Percentiles rank a stretch among this genome's conserved stretches.
Conservation (phyloP, 306 rosid genomes). For the Comarum palustre region DNA sequence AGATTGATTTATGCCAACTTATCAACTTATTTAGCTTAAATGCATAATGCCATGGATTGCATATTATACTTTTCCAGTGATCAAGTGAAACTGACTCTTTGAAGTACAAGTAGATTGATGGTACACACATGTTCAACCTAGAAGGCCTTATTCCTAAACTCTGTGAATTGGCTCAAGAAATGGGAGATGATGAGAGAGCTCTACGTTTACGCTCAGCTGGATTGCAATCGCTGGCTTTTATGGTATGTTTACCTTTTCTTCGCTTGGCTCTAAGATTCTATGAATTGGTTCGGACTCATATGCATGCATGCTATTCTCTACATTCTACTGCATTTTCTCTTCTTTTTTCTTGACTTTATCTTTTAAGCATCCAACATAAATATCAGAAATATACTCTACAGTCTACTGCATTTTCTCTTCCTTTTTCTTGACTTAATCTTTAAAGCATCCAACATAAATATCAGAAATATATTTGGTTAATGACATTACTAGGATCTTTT, state of each 20-base stretch:
- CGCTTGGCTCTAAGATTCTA: neutral
- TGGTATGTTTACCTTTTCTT: slow-evolving; percentile 49
- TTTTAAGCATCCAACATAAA: no score
- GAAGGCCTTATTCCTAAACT: slow-evolving; percentile 90
- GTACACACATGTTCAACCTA: slow-evolving; percentile 82
- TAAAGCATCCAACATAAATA: neutral
- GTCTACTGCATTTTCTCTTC: slow-evolving; percentile 12
- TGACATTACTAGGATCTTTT: neutral
- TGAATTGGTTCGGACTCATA: slow-evolving; percentile 9
- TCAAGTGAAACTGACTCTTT: slow-evolving; percentile 42
- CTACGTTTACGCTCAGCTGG: slow-evolving; percentile 70
- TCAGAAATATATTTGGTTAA: neutral
- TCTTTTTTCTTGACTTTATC: neutral
- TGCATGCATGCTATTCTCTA: slow-evolving; percentile 9
- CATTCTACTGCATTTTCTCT: slow-evolving; percentile 9
- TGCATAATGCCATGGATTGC: slow-evolving; percentile 7
- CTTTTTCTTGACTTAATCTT: neutral
- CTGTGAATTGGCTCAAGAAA: slow-evolving; percentile 84
- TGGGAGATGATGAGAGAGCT: slow-evolving; percentile 61
- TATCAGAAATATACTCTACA: no score
- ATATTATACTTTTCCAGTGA: neutral
- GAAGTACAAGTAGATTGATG: slow-evolving; percentile 65
- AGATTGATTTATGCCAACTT: neutral
- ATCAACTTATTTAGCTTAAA: neutral
- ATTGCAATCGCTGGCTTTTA: slow-evolving; percentile 65